Conservation (phyloP, 345 rosid genomes). For the Linum usitatissimum region DNA sequence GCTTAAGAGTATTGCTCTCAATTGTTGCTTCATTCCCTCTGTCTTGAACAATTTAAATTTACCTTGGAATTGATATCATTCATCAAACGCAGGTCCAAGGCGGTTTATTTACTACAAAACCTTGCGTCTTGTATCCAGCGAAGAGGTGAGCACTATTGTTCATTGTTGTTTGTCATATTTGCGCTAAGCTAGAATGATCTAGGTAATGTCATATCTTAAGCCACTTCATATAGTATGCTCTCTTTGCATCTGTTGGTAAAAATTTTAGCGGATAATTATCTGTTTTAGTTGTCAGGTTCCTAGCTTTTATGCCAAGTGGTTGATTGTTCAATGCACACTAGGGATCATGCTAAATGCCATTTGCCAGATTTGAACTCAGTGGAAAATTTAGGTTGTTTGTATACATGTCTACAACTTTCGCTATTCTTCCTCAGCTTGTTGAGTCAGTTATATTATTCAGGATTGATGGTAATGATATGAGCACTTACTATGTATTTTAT, state of each 20-base stretch:
- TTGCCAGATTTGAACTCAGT: no score
- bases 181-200: neutral
- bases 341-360: no score
- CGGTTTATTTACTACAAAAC: constrained; percentile 59
- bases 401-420: neutral
- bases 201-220: neutral
- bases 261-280: no score
- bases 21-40: neutral
- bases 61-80: neutral
- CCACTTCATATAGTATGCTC: no score
- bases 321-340: no score
- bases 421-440: neutral
- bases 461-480: neutral
- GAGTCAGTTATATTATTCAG: no score
- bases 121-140: constrained; percentile 46
- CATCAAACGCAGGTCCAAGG: constrained; percentile 56
- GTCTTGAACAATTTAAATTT: neutral
- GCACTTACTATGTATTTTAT: neutral
- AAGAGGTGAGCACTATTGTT: constrained; percentile 45
- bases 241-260: neutral
- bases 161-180: neutral
- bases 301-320: no score
- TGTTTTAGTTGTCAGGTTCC: no score
- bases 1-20: constrained; percentile 44
- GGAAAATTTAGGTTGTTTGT: no score